A percentile compares a stretch with the other conserved stretches of the same genome.
Conservation (phyloP, 2,329 filamentous ascomycete species). For the Trichoderma cornu-damae region DNA sequence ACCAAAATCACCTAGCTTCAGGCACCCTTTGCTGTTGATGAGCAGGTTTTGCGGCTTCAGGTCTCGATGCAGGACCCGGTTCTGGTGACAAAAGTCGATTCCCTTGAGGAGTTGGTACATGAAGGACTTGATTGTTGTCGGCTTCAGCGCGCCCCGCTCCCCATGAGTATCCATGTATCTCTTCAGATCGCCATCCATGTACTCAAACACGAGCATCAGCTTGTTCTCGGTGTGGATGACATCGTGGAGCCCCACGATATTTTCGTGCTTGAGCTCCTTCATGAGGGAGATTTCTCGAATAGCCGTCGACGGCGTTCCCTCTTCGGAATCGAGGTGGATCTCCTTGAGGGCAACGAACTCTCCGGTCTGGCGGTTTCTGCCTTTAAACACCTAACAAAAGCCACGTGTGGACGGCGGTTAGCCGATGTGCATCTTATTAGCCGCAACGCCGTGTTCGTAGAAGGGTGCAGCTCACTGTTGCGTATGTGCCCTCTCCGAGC, state of each 20-base stretch:
- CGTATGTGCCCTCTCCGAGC: conserved; percentile 97
- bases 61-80: conserved; percentile 90
- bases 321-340: conserved; percentile 97
- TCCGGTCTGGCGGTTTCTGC: conserved; percentile 92
- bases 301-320: conserved; percentile 93
- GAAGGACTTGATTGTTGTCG: conserved; percentile 92
- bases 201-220: conserved; percentile 98
- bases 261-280: conserved; percentile 99
- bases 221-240: conserved; percentile 99
- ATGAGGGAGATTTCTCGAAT: conserved; percentile 98
- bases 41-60: conserved; percentile 95
- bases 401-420: neutral
- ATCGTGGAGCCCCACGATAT: conserved; percentile 95
- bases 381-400: conserved; percentile 82
- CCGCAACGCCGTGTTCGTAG: neutral
- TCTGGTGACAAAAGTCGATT: conserved; percentile 97
- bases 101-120: conserved; percentile 96
- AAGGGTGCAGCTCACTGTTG: conserved; percentile 61
- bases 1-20: conserved; percentile 94
- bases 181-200: conserved; percentile 97
- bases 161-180: conserved; percentile 96
- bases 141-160: conserved; percentile 83
- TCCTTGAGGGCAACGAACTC: conserved; percentile 96
- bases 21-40: conserved; percentile 83
- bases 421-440: neutral